A percentile compares a stretch with the other conserved stretches of the same genome.
phyloP scores from a whole-genome alignment of 768 basidiomycete genomes.

The Trametes maxima region DNA sequence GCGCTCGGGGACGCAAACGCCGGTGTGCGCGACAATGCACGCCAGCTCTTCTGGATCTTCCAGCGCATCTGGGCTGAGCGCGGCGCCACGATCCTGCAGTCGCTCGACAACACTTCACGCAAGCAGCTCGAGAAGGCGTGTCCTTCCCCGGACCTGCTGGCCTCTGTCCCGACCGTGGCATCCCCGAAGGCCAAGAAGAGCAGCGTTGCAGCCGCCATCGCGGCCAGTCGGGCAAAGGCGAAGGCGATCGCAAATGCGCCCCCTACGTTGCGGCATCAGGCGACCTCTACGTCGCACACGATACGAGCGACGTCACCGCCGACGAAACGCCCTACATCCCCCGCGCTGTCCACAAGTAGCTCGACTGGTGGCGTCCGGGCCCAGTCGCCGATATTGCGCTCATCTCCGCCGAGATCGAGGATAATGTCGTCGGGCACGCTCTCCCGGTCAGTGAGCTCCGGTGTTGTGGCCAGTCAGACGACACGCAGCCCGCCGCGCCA shows the following conservation, averaged over 20 bases:
- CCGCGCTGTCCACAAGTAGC: conserved; percentile 37
- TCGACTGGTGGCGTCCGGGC: conserved; percentile 27
- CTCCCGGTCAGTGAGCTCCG: conserved; percentile 29
- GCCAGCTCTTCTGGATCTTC: conserved; percentile 81
- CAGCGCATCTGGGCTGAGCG: conserved; percentile 73
- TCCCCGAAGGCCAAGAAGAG: conserved; percentile 72
- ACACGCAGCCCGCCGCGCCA: conserved; percentile 17
- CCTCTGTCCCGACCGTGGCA: conserved; percentile 42
- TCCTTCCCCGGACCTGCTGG: conserved; percentile 54
- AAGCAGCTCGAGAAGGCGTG: conserved; percentile 89
- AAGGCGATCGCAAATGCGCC: conserved; percentile 83
- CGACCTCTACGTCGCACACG: conserved; percentile 70
- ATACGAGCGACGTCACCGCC: conserved; percentile 46
- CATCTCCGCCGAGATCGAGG: conserved; percentile 26
- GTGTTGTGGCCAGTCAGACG: conserved; percentile 13
- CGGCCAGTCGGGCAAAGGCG: conserved; percentile 87
- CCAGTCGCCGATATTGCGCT: conserved; percentile 26
- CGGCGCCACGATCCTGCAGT: conserved; percentile 62
- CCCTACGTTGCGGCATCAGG: conserved; percentile 78
- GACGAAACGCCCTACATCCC: conserved; percentile 40
- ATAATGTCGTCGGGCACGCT: conserved; percentile 23
- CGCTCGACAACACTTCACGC: conserved; percentile 65
- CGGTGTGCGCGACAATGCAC: conserved; percentile 70
- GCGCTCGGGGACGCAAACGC: conserved; percentile 80
- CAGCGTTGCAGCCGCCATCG: conserved; percentile 84